These are phyloP conservation scores for Vigna nakashimae DNA, from an alignment of 306 rosid species.

Conservation along the genomic window DNA sequence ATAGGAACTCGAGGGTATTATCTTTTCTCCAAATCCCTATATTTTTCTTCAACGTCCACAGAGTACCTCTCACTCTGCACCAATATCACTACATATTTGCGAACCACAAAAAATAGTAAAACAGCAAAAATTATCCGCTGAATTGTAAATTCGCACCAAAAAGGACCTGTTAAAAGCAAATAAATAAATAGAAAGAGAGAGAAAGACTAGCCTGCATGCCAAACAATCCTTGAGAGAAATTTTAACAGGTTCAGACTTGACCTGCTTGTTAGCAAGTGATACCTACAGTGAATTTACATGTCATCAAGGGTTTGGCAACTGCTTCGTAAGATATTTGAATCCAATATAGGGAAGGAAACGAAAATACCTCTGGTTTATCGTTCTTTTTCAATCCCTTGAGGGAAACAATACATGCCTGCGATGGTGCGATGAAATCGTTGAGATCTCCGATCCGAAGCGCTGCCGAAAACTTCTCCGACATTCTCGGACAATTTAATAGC, in stretches of 20 bases:
- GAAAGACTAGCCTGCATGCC: slow-evolving; percentile 83
- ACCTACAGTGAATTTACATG: slow-evolving; percentile 53
- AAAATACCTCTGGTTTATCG: slow-evolving; percentile 62
- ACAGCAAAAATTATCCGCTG: background rate
- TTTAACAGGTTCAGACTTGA: slow-evolving; percentile 83
- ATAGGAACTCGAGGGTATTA: background rate
- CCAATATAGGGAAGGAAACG: background rate
- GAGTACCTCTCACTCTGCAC: background rate
- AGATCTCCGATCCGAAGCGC: slow-evolving; percentile 91
- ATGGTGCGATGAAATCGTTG: slow-evolving; percentile 90
- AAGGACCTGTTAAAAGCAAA: background rate
- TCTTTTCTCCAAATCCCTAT: background rate
- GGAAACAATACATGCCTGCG: slow-evolving; percentile 91
- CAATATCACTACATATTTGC: background rate
- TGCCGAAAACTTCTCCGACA: slow-evolving; percentile 94
- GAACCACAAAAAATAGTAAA: background rate
- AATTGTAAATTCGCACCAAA: background rate
- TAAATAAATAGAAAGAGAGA: background rate
- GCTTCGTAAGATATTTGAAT: background rate
- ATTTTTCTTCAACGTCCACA: background rate
- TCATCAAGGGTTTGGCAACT: background rate
- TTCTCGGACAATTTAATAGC: slow-evolving; percentile 21
- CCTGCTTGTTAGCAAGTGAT: slow-evolving; percentile 57
- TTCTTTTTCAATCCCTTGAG: slow-evolving; percentile 78
- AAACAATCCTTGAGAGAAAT: slow-evolving; percentile 95